Evolutionary conservation across 2,329 filamentous ascomycete genomes (phyloP), one percentile per base, ranked within the genome.

Genomic region (Microdochium paspali): DNA sequence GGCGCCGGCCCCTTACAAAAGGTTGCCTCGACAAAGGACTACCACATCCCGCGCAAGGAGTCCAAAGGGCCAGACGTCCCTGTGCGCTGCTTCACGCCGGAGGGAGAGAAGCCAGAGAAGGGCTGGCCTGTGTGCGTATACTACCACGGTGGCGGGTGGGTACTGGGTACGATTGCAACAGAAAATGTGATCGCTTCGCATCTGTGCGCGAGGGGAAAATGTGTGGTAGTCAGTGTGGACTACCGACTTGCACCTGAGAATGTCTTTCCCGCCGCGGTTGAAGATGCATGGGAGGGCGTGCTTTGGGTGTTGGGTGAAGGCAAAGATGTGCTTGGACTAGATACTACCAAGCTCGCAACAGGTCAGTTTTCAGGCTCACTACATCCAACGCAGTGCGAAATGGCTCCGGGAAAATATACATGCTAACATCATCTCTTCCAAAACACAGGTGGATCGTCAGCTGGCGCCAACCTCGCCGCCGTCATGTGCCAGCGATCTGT

Each of bases 141-240:
- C 56, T 76, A 71, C 54, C 77, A 81, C 53, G 77, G 77, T 4
- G 77, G 77, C 1, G 77, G 77, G 3, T 81, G 76, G 75, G 76
- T 80, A 3, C 54, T 80, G 25, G 77, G 77, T 0, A 76, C 72
- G 43, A 77, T 80, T 40, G 67, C 76, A 50, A 79, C 74, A 0
- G 77, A 81, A 61, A 80, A 80, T 52, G 67, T 69, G 3, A 71
- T 80, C 3, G 74, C 73, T 45, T 71, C 74, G n/a, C 71, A 79
- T 53, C 57, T 81, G 10, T 78, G 74, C 51, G 64, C 65, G 21
- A 63, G 73, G 10, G 69, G 66, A 0, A 68, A 67, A 7, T 74
- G 69, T 48, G 73, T 80, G 1, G 74, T 80, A 1, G 65, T 80
- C n/a, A 69, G 70, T 1, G 71, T 75, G 1, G 74, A 79, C 51